Evolutionary conservation across 2,329 filamentous ascomycete species (phyloP), one percentile per base, ranked within the genome.

Genomic region (Talaromyces verruculosus): DNA sequence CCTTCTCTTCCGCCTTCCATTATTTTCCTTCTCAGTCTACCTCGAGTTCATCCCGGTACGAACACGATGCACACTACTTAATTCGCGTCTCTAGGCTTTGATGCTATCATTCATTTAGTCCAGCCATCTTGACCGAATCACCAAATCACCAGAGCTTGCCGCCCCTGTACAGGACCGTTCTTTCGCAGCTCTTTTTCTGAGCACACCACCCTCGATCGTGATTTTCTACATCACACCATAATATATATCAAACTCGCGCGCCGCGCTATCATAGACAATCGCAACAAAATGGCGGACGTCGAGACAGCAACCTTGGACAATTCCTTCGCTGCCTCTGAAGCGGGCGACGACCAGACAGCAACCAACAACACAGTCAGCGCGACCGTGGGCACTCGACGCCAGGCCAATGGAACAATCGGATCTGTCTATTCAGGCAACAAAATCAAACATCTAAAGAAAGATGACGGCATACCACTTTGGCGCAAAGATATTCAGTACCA

Each of bases 371-470:
- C 79, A 37, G 76, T 70, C 66, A 77, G 74, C 69, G 73, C 75
- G 65, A 78, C 80, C 57, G 79, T 82, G 47, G 80, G 81, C 60
- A 87, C 84, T 49, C 80, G 87, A 68, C 85, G 85, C 69, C 88
- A 88, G 76, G 84, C 86, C 33, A 88, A 87, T 72, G 87, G 87
- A 64, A 88, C 85, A 63, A 87, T 89, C 61, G 87, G 86, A 5
- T 88, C 87, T 0, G 87, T 89, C 25, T 89, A 88, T 74, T 88
- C 87, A 22, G 87, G 87, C 25, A 89, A 88, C 75, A 89, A 89
- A 79, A 88, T 89, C 69, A 79, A 85, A 66, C 87, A 89, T 71
- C 77, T 89, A 63, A 89, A 89, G 78, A 89, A 89, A 73, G 87
- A 89, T 69, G 87, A 89, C 72, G 87, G 87, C 63, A 86, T 88